Evolutionary conservation across 2,329 filamentous ascomycete species (phyloP).

Genomic region (Penicillium sp.): DNA sequence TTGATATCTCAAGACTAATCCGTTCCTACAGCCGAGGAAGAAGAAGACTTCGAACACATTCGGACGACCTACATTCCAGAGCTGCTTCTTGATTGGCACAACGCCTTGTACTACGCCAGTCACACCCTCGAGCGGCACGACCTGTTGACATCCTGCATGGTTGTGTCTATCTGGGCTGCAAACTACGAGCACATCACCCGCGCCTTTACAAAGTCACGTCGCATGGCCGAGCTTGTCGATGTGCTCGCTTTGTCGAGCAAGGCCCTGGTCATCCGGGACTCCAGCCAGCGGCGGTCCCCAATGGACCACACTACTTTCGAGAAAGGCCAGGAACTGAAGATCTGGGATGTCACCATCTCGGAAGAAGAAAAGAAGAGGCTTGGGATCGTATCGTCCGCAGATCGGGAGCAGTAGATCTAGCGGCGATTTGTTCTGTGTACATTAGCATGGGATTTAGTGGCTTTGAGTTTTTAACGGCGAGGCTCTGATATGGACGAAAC

Average conservation of each 20-base stretch:
- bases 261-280: conserved; percentile 42
- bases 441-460: conserved; percentile 13
- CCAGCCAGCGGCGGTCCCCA: conserved; percentile 39
- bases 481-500: conserved; percentile 4
- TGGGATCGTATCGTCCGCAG: not conserved
- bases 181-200: conserved; percentile 58
- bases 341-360: conserved; percentile 33
- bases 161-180: conserved; percentile 69
- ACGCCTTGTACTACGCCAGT: conserved; percentile 69
- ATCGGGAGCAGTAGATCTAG: not conserved
- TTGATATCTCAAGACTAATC: conserved; percentile 4
- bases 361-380: conserved; percentile 19
- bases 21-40: conserved; percentile 43
- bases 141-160: conserved; percentile 74
- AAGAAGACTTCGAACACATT: conserved; percentile 55
- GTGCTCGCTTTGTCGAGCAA: conserved; percentile 69
- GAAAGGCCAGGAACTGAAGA: conserved; percentile 30
- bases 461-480: conserved; percentile 3
- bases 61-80: conserved; percentile 77
- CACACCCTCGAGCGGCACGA: conserved; percentile 62
- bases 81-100: conserved; percentile 72
- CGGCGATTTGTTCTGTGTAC: conserved; percentile 12
- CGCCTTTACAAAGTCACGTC: conserved; percentile 55
- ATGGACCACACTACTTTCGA: conserved; percentile 33
- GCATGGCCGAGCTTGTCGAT: conserved; percentile 68